Base-by-base conservation (phyloP, 176 grass and related monocot species). In the Areca catechu region DNA sequence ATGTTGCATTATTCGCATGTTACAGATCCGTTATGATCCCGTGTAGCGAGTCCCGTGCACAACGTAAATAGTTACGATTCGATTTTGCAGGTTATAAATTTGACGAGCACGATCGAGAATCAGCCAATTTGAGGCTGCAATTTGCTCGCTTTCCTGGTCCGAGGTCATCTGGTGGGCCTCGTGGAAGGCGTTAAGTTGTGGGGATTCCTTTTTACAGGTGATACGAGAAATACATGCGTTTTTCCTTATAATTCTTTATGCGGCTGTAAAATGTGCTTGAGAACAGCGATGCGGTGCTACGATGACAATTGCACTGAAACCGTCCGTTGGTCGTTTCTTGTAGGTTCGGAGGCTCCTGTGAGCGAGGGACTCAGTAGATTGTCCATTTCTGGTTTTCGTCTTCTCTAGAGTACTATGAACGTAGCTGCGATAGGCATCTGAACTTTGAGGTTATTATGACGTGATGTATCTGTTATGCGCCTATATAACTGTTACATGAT, bases 51-150 rank as follows among this genome's bases (percentile, higher is more conserved):
- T 54, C 52, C 43, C 7, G 15, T 56, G 20, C 5, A 27, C 67
- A 55, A 68, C 58, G 62, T 75, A 37, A 74, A 25, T 53, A 53
- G 71, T 67, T 55, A 62, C 88, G 82, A 78, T 88, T 99, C 88
- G 57, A 37, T 92, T 99, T 98, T 99, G 84, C 88, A 99, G 94
- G 94, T 93, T 99, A 99, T 88, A 89, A 85, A 76, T 87, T 99
- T 63, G 94, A 99, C 59, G 88, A 93, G 69, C 85, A 86, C 62
- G 94, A 99, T 63, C 84, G 88, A 50, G 88, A 99, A 4, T 99
- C 94, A 82, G 82, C 94, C 84, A 77, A 85, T 75, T 93, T 99
- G 82, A 70, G 94, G 58, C 82, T 93, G 75, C 94, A 99, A 75
- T 99, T 99, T 68, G 89, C 94, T 37, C 88, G 88, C 75, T 88